Conservation (phyloP, 176 grass and related monocot species). For the Oryza brachyantha region DNA sequence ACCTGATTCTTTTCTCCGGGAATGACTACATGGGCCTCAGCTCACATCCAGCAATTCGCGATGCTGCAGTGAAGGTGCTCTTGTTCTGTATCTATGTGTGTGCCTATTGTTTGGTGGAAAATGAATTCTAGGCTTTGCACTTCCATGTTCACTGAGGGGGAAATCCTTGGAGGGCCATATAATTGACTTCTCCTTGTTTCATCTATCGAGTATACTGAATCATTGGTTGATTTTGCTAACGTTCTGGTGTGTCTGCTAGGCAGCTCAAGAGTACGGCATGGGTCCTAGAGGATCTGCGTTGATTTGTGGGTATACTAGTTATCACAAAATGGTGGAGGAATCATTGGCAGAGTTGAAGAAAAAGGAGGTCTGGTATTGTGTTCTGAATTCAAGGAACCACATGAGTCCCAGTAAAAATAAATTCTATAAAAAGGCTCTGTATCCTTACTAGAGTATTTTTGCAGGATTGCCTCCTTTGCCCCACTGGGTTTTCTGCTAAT, state of each 20-base stretch:
- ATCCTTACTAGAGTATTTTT: neutral
- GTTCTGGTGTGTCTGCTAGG: slow-evolving; percentile 35
- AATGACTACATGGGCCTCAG: slow-evolving; percentile 91
- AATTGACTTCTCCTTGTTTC: neutral
- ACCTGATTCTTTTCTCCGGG: slow-evolving; percentile 79
- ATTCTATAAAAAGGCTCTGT: neutral
- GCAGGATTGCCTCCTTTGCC: slow-evolving; percentile 89
- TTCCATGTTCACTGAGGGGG: neutral
- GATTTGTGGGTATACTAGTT: slow-evolving; percentile 75
- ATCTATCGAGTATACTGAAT: neutral
- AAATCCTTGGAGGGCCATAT: neutral
- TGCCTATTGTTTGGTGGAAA: neutral
- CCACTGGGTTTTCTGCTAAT: slow-evolving; percentile 88
- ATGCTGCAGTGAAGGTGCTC: slow-evolving; percentile 58
- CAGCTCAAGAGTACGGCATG: slow-evolving; percentile 77
- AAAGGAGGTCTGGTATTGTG: slow-evolving; percentile 39
- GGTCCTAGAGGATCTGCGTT: slow-evolving; percentile 83
- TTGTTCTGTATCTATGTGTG: neutral
- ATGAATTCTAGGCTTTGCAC: neutral
- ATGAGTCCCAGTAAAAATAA: neutral
- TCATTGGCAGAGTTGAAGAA: slow-evolving; percentile 69
- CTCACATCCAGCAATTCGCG: slow-evolving; percentile 64
- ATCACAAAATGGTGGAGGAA: slow-evolving; percentile 70
- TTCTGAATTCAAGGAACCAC: neutral
- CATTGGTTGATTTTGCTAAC: neutral